Conservation (phyloP, 371 early-diverging fungal species). For the Mucor sp. region DNA sequence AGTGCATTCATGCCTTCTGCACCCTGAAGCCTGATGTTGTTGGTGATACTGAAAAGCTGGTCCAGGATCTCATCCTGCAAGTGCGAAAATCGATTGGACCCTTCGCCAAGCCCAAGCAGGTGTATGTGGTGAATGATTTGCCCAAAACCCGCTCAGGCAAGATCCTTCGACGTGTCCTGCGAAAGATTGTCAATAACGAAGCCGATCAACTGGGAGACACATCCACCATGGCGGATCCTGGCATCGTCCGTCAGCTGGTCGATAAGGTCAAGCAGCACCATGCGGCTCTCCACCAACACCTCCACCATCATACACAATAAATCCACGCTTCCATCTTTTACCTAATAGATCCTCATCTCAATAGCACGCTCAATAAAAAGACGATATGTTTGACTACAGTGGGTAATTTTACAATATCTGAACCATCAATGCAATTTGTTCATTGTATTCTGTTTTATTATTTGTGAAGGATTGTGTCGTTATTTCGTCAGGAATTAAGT, state of each 20-base stretch:
- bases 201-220: conserved; percentile 87
- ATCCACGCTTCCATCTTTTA: not conserved
- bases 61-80: conserved; percentile 69
- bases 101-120: conserved; percentile 89
- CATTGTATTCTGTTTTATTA: not conserved
- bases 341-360: too few relatives aligned
- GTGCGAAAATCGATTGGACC: conserved; percentile 93
- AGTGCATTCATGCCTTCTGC: conserved; percentile 76
- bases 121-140: conserved; percentile 84
- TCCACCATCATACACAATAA: not conserved
- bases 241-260: conserved; percentile 12
- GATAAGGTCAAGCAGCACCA: conserved; percentile 1
- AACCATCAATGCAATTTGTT: conserved; percentile 4
- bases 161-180: conserved; percentile 92
- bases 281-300: not conserved
- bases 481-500: conserved; percentile 1
- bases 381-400: not conserved
- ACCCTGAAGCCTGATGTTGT: conserved; percentile 61
- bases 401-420: conserved; percentile 1
- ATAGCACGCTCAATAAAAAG: too few relatives aligned
- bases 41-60: conserved; percentile 42
- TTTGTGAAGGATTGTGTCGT: conserved; percentile 4
- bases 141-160: conserved; percentile 99
- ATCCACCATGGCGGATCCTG: conserved; percentile 86
- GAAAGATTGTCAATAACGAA: conserved; percentile 91